These are phyloP conservation scores for Penicillium lagena DNA, from an alignment of 495 filamentous ascomycete genomes.

Conservation along the genomic window DNA sequence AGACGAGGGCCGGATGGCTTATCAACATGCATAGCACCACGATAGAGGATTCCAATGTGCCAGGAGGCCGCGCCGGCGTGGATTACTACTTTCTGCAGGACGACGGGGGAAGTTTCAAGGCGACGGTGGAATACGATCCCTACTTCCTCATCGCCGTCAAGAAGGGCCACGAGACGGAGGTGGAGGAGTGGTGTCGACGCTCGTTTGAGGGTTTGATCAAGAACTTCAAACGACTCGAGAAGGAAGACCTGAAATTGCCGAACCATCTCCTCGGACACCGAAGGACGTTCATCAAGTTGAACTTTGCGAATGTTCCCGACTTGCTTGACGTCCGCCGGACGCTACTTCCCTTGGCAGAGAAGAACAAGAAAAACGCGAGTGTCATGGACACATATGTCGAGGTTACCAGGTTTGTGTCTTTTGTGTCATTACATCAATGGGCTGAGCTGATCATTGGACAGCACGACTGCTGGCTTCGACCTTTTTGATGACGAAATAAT, in stretches of 20 bases:
- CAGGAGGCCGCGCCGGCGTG: conserved; percentile 78
- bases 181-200: conserved; percentile 90
- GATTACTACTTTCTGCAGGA: conserved; percentile 98
- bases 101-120: conserved; percentile 89
- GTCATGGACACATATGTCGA: conserved; percentile 98
- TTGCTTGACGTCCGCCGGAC: conserved; percentile 74
- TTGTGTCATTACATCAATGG: neutral
- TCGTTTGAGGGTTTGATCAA: conserved; percentile 83
- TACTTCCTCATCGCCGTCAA: conserved; percentile 93
- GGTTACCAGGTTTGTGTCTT: conserved; percentile 66
- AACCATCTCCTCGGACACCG: conserved; percentile 93
- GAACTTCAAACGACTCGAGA: conserved; percentile 67
- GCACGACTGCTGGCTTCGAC: conserved; percentile 83
- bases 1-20: conserved; percentile 84
- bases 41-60: conserved; percentile 76
- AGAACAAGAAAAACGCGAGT: conserved; percentile 89
- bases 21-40: conserved; percentile 89
- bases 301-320: conserved; percentile 82
- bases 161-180: conserved; percentile 81
- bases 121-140: conserved; percentile 91
- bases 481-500: conserved; percentile 89
- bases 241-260: conserved; percentile 92
- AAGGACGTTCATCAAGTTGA: conserved; percentile 75
- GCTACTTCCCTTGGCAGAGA: conserved; percentile 88
- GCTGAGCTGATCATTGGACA: conserved; percentile 32